Percentiles rank a stretch among this genome's conserved stretches.
These are phyloP conservation scores for Pseudognaphalium luteoalbum DNA, from an alignment of 129 eudicot species.

Conservation along the genomic window DNA sequence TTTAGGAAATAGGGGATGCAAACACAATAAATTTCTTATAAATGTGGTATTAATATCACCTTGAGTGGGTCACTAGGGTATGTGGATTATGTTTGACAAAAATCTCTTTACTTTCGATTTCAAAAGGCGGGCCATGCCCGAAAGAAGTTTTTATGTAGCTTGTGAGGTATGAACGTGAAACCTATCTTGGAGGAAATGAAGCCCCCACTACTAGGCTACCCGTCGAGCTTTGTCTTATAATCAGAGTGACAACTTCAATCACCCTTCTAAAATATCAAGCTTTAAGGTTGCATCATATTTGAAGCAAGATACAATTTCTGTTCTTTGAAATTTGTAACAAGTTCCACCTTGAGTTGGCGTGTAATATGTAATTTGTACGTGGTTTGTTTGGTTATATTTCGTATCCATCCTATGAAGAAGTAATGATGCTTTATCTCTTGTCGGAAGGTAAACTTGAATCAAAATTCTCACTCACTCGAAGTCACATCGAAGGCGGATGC, in stretches of 20 bases:
- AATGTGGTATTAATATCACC: background rate
- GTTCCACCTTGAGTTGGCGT: background rate
- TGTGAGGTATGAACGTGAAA: too few species aligned
- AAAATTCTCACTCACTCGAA: conserved; percentile 24
- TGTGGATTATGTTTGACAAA: too few species aligned
- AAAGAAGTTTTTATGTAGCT: too few species aligned
- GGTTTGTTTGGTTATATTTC: background rate
- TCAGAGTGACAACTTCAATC: too few species aligned
- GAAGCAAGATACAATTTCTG: background rate
- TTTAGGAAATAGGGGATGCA: background rate
- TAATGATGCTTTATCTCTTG: conserved; percentile 8
- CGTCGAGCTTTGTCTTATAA: too few species aligned
- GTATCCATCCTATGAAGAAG: background rate
- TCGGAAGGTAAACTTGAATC: conserved; percentile 31
- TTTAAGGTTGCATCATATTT: background rate
- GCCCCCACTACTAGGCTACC: too few species aligned
- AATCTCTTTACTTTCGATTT: too few species aligned
- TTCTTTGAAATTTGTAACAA: background rate
- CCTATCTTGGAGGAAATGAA: too few species aligned
- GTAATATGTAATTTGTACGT: background rate
- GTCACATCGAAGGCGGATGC: background rate
- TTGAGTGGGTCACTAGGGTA: too few species aligned
- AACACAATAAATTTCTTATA: background rate
- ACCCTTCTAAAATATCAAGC: background rate
- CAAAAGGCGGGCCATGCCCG: too few species aligned